These are phyloP conservation scores for Kodamaea hsintzibuensis DNA, from an alignment of 805 yeast genomes.

Conservation along the genomic window DNA sequence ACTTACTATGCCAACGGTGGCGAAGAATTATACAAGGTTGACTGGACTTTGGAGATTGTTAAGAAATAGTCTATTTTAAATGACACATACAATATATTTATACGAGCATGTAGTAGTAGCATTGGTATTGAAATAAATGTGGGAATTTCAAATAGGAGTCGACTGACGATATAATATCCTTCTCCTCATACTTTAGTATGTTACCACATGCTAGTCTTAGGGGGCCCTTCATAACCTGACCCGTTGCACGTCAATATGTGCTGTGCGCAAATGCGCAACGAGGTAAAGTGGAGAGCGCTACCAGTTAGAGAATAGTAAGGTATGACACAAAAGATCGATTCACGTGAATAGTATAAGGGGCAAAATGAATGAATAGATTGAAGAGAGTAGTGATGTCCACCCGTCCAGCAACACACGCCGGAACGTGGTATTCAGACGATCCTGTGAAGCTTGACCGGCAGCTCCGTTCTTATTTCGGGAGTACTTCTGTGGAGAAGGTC, in stretches of 20 bases:
- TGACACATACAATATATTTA: no score
- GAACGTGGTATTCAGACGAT: conserved; percentile 77
- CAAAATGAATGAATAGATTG: neutral
- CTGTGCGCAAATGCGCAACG: neutral
- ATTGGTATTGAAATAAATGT: no score
- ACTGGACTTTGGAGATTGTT: conserved; percentile 39
- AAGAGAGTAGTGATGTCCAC: conserved; percentile 15
- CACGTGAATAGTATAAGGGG: neutral
- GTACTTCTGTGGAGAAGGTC: conserved; percentile 30
- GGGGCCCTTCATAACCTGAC: neutral
- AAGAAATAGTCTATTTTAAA: conserved; percentile 17
- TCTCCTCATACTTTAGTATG: no score
- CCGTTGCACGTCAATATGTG: neutral
- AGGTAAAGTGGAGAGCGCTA: neutral
- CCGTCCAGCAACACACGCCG: conserved; percentile 84
- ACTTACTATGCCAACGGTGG: conserved; percentile 33
- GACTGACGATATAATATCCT: no score
- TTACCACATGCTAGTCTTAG: no score
- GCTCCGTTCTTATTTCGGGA: conserved; percentile 47
- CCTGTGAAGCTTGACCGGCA: conserved; percentile 47
- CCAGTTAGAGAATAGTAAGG: neutral
- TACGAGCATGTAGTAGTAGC: no score
- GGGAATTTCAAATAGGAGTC: no score
- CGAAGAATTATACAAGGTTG: conserved; percentile 26
- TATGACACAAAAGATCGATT: neutral